Evolutionary conservation across 306 rosid genomes (phyloP).

Genomic region (Geum urbanum): DNA sequence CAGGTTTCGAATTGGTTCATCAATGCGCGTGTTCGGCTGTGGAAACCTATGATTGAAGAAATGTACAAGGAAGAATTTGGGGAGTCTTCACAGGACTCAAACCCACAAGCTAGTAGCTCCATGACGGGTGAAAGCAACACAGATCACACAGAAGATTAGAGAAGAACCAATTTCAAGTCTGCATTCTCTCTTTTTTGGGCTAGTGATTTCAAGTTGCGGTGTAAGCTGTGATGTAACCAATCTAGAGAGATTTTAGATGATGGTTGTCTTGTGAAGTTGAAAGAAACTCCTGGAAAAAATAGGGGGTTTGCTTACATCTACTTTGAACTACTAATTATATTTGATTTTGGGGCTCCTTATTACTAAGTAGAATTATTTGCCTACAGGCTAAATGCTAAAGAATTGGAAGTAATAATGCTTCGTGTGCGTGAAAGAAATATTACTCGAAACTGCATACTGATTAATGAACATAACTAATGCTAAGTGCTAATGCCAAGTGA

Average conservation of each 20-base stretch:
- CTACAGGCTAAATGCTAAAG: background rate
- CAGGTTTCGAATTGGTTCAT: constrained; percentile 93
- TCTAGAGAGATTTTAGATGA: background rate
- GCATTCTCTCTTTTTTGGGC: background rate
- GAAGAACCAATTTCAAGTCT: background rate
- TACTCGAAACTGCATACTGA: background rate
- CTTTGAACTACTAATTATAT: constrained; percentile 5
- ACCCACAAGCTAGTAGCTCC: constrained; percentile 38
- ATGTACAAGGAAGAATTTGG: constrained; percentile 88
- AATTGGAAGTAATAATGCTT: background rate
- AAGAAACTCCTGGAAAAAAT: background rate
- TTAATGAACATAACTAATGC: background rate
- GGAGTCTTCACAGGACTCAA: constrained; percentile 79
- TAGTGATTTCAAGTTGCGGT: background rate
- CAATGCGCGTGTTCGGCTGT: constrained; percentile 76
- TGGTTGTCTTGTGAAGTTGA: constrained; percentile 1
- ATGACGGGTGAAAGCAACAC: constrained; percentile 42
- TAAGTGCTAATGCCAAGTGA: background rate
- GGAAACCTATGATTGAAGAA: constrained; percentile 96
- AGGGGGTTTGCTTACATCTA: constrained; percentile 4
- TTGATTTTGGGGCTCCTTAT: background rate
- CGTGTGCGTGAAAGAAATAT: background rate
- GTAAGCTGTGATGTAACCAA: background rate
- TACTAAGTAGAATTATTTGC: background rate
- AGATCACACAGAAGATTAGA: constrained; percentile 48